Conservation (phyloP, 768 basidiomycete genomes). For the Boletus edulis region DNA sequence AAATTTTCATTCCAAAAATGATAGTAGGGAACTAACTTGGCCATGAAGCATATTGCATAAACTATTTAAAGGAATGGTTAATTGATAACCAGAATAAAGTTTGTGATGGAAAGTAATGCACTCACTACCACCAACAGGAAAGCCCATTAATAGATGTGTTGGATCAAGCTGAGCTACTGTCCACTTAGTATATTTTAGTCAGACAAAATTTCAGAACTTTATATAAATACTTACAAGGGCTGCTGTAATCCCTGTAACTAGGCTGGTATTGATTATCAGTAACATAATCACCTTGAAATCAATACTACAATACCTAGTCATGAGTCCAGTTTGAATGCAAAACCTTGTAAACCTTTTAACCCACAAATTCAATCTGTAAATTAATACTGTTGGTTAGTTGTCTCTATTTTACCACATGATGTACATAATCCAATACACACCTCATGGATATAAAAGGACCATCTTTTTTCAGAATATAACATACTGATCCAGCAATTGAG, state of each 20-base stretch:
- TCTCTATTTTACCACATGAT: neutral
- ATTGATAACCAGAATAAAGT: neutral
- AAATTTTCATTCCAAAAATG: neutral
- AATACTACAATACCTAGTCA: conserved; percentile 18
- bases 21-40: conserved; percentile 19
- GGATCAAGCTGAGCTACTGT: conserved; percentile 10
- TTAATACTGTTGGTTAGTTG: neutral
- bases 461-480: conserved; percentile 9
- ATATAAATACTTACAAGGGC: conserved; percentile 17
- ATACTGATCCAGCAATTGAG: conserved; percentile 22
- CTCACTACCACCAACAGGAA: conserved; percentile 28
- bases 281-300: neutral
- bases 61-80: conserved; percentile 10
- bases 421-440: conserved; percentile 1
- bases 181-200: conserved; percentile 16
- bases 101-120: neutral
- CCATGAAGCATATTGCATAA: conserved; percentile 28
- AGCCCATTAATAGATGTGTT: conserved; percentile 21
- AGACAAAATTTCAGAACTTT: neutral
- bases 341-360: conserved; percentile 18
- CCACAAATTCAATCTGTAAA: conserved; percentile 11
- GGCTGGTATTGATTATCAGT: conserved; percentile 7
- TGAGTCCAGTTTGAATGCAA: conserved; percentile 25
- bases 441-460: conserved; percentile 3
- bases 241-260: conserved; percentile 9